A percentile compares a stretch with the other conserved stretches of the same genome.
These are phyloP conservation scores for Arthroderma uncinatum DNA, from an alignment of 2,329 filamentous ascomycete species.

Conservation along the genomic window DNA sequence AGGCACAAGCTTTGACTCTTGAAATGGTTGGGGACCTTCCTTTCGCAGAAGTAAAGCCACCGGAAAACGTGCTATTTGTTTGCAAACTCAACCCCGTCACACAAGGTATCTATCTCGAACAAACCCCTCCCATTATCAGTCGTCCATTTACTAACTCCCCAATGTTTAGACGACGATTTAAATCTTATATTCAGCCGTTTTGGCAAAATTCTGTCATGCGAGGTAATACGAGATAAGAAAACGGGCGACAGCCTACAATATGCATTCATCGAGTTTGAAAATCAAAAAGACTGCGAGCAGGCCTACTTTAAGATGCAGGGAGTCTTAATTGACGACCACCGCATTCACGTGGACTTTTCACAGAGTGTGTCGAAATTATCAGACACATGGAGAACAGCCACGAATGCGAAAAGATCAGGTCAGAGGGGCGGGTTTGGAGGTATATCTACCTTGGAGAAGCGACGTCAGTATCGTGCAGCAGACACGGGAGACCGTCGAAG, in stretches of 20 bases:
- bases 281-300: slow-evolving; percentile 83
- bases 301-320: slow-evolving; percentile 99
- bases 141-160: slow-evolving; percentile 14
- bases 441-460: slow-evolving; percentile 76
- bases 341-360: slow-evolving; percentile 97
- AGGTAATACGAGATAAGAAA: slow-evolving; percentile 87
- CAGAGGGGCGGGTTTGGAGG: slow-evolving; percentile 77
- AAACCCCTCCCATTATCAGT: neutral
- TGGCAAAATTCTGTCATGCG: slow-evolving; percentile 86
- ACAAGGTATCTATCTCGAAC: slow-evolving; percentile 40
- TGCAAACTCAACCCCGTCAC: slow-evolving; percentile 98
- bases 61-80: slow-evolving; percentile 93
- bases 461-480: slow-evolving; percentile 73
- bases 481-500: slow-evolving; percentile 39
- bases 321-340: slow-evolving; percentile 89
- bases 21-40: slow-evolving; percentile 97
- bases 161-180: slow-evolving; percentile 62
- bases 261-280: slow-evolving; percentile 92
- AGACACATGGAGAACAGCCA: slow-evolving; percentile 75
- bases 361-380: slow-evolving; percentile 84
- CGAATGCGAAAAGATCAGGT: slow-evolving; percentile 64
- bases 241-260: slow-evolving; percentile 95
- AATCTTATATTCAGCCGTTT: slow-evolving; percentile 96
- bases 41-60: slow-evolving; percentile 93
- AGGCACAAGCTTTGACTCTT: slow-evolving; percentile 84